Conservation (phyloP, 164 flowering plant species). For the Chloranthus sessilifolius region DNA sequence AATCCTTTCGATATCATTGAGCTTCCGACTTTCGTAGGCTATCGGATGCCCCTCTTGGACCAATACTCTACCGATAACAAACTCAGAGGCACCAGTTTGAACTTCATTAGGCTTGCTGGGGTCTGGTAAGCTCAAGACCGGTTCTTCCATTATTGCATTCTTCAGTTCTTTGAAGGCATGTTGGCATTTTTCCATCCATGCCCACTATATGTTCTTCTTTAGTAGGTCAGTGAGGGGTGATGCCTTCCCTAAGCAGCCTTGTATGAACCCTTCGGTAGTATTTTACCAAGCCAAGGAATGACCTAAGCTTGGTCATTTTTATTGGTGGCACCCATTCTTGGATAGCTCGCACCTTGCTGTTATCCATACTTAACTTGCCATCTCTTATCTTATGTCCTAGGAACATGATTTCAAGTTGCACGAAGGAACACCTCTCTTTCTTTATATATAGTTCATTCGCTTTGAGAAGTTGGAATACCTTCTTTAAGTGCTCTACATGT, state of each 20-base stretch:
- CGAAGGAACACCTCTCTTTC: constrained; percentile 9
- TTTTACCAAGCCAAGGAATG: background rate
- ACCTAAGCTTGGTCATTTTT: too few species aligned
- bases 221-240: background rate
- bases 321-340: background rate
- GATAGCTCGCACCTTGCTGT: background rate
- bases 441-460: constrained; percentile 3
- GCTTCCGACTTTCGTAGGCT: background rate
- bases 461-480: background rate
- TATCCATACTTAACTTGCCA: background rate
- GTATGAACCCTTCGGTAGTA: background rate
- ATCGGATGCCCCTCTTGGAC: background rate
- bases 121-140: background rate
- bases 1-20: background rate
- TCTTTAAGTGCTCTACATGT: background rate
- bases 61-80: background rate
- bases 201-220: background rate
- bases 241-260: background rate
- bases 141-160: background rate
- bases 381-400: constrained; percentile 3
- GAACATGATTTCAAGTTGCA: constrained; percentile 1
- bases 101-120: background rate
- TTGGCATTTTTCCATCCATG: background rate
- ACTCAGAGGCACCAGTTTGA: background rate
- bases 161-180: background rate